These are phyloP conservation scores for Taiozyma sp. DNA, from an alignment of 1,139 yeast species.

Conservation along the genomic window DNA sequence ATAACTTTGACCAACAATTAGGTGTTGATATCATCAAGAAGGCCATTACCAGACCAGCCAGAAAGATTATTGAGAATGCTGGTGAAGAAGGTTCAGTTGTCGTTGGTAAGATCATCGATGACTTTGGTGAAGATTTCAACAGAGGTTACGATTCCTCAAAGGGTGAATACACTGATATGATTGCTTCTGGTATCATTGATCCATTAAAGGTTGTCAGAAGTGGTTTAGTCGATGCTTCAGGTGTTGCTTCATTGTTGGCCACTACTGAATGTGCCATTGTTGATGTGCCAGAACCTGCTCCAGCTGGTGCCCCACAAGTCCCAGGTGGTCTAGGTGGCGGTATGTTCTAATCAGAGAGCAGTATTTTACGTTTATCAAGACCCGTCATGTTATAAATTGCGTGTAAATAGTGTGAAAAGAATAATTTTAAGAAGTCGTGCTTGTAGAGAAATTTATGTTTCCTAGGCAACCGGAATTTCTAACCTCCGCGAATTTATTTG, in stretches of 20 bases:
- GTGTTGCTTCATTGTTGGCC: constrained; percentile 96
- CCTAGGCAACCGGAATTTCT: neutral
- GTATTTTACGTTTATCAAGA: neutral
- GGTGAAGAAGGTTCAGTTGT: constrained; percentile 99
- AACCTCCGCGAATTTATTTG: neutral
- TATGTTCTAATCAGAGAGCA: constrained; percentile 20
- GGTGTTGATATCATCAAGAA: constrained; percentile 95
- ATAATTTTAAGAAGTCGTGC: neutral
- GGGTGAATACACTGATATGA: constrained; percentile 95
- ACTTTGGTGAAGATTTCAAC: constrained; percentile 83
- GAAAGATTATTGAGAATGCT: constrained; percentile 95
- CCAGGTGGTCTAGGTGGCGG: constrained; percentile 61
- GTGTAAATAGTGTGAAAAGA: neutral
- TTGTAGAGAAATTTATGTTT: neutral
- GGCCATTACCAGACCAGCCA: constrained; percentile 97
- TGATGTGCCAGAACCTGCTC: constrained; percentile 88
- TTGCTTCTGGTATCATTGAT: constrained; percentile 96
- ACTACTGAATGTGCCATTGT: constrained; percentile 99
- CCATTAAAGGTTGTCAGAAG: constrained; percentile 99
- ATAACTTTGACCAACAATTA: constrained; percentile 94
- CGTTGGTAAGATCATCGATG: constrained; percentile 87
- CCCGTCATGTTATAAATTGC: neutral
- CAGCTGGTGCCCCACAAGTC: constrained; percentile 59
- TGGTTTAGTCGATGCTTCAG: constrained; percentile 95
- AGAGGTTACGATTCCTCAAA: constrained; percentile 92